Percentiles rank a stretch among this genome's conserved stretches.
Conservation (phyloP, 2,329 filamentous ascomycete species). For the Microsporum ferrugineum region DNA sequence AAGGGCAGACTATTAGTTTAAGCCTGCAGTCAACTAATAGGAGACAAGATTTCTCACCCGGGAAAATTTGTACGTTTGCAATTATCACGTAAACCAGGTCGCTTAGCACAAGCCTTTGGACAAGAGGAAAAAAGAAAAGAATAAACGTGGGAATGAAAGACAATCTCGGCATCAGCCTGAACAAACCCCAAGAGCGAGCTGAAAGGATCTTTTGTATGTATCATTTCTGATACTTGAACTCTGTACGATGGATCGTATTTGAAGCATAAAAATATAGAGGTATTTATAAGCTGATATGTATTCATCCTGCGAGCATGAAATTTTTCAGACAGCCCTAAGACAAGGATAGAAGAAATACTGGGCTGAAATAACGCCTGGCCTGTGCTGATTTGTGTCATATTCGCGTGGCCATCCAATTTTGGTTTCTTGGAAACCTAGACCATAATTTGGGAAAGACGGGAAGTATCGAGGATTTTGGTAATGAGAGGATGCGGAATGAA, state of each 20-base stretch:
- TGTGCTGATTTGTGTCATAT: background rate
- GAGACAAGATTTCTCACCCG: background rate
- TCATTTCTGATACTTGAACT: background rate
- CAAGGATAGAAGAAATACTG: background rate
- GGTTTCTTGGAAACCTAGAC: background rate
- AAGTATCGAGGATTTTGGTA: too few species aligned
- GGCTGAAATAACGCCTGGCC: background rate
- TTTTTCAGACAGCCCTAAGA: background rate
- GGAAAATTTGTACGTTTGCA: background rate
- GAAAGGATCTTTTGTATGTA: background rate
- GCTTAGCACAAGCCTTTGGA: background rate
- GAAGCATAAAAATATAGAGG: background rate
- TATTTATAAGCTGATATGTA: background rate
- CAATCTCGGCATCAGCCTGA: background rate
- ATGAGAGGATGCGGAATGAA: too few species aligned
- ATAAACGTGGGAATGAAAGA: background rate
- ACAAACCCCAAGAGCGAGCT: background rate
- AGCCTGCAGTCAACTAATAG: background rate
- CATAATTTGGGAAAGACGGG: too few species aligned
- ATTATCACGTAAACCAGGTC: background rate
- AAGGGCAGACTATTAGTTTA: background rate
- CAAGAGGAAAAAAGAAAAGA: background rate
- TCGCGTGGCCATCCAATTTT: background rate
- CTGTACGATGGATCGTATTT: conserved; percentile 7
- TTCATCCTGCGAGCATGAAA: background rate